Evolutionary conservation across 2,329 filamentous ascomycete genomes (phyloP).

Genomic region (Diaporthe sp.): DNA sequence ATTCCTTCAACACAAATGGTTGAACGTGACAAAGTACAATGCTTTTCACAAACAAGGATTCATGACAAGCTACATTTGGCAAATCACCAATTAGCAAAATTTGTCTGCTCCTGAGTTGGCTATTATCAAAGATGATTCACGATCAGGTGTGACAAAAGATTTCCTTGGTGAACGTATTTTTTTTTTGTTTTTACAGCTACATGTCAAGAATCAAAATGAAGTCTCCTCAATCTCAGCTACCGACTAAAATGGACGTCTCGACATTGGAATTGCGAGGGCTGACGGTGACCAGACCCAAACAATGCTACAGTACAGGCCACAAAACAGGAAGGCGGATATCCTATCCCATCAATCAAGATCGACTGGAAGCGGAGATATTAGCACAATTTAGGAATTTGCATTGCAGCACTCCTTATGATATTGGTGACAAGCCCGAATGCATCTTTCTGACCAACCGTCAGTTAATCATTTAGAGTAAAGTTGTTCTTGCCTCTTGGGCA

Average conservation of each 20-base stretch:
- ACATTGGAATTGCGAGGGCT: not conserved
- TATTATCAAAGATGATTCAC: not conserved
- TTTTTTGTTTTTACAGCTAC: too few species aligned
- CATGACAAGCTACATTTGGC: not conserved
- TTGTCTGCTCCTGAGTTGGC: not conserved
- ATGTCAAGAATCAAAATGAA: not conserved
- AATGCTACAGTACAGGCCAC: too few species aligned
- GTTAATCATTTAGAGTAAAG: not conserved
- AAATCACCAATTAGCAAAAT: not conserved
- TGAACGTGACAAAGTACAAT: not conserved
- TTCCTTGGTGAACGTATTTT: not conserved
- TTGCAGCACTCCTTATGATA: not conserved
- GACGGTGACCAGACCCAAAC: not conserved
- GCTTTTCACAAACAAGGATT: not conserved
- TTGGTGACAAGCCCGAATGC: not conserved
- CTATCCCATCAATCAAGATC: not conserved
- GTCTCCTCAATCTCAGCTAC: not conserved
- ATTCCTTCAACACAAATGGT: not conserved
- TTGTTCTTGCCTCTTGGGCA: not conserved
- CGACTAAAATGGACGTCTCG: too few species aligned
- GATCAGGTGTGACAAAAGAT: not conserved
- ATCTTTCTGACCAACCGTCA: not conserved
- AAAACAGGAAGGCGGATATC: not conserved
- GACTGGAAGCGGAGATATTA: not conserved
- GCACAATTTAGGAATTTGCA: not conserved